Percentiles rank a stretch among this genome's conserved stretches.
Evolutionary conservation across 225 moss, liverwort and hornwort genomes (phyloP).

Genomic region (Lunularia cruciata): DNA sequence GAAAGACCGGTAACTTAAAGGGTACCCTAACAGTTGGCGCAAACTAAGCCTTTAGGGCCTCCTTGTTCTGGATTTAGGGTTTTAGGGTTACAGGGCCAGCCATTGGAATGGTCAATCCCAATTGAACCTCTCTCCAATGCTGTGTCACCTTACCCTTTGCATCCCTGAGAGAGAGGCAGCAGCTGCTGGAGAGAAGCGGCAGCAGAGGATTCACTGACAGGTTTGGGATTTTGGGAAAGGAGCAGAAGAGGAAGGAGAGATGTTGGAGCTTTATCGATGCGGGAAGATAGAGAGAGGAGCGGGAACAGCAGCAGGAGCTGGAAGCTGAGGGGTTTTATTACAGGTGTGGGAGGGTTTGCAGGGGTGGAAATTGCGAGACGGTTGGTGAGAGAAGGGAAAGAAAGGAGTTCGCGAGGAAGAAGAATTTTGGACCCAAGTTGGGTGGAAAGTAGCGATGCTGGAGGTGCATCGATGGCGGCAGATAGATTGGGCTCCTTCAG

Average conservation of each 20-base stretch:
- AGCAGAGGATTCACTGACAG: not conserved
- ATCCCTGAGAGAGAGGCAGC: too few species aligned
- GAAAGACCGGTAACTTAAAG: not conserved
- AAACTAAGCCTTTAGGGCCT: not conserved
- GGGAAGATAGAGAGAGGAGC: slow-evolving; percentile 12
- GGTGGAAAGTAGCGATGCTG: slow-evolving; percentile 70
- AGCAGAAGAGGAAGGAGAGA: not conserved
- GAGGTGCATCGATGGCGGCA: slow-evolving; percentile 98
- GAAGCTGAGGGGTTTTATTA: not conserved
- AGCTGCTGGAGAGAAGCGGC: slow-evolving; percentile 1
- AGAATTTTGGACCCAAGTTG: slow-evolving; percentile 2
- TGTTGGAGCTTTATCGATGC: slow-evolving; percentile 14
- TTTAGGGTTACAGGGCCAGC: slow-evolving; percentile 13
- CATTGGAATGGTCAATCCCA: too few species aligned
- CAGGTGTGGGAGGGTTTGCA: not conserved
- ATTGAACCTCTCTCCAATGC: too few species aligned
- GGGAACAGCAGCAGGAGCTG: not conserved
- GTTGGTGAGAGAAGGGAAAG: not conserved
- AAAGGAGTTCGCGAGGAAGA: not conserved
- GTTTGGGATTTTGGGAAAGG: too few species aligned
- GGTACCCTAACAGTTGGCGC: not conserved
- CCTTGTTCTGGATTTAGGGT: not conserved
- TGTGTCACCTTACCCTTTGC: not conserved
- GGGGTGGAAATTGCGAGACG: not conserved
- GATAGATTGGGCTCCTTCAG: slow-evolving; percentile 93